These are phyloP conservation scores for Nemania serpens DNA, from an alignment of 2,329 filamentous ascomycete genomes.

Conservation along the genomic window DNA sequence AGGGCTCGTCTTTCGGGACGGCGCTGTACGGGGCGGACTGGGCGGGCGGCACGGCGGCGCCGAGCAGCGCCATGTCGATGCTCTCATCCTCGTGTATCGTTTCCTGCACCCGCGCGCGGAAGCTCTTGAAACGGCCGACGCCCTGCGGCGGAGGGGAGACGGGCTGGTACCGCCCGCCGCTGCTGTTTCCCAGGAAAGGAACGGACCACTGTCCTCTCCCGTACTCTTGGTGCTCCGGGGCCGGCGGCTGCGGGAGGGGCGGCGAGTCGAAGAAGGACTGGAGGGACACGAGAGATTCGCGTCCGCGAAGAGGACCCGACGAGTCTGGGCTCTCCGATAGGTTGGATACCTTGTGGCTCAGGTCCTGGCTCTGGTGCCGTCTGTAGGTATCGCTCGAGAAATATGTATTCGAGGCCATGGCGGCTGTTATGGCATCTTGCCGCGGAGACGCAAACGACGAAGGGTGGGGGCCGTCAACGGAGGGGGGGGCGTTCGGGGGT, in stretches of 20 bases:
- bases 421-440: conserved; percentile 28
- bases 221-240: conserved; percentile 28
- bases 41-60: conserved; percentile 39
- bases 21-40: conserved; percentile 41
- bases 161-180: conserved; percentile 34
- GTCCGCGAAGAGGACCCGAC: conserved; percentile 31
- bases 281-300: conserved; percentile 41
- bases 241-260: conserved; percentile 16
- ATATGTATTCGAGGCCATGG: conserved; percentile 37
- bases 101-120: conserved; percentile 33
- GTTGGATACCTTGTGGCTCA: conserved; percentile 40
- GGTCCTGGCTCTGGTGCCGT: conserved; percentile 25
- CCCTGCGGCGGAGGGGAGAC: conserved; percentile 27
- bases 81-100: conserved; percentile 41
- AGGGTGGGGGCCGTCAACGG: background rate
- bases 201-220: conserved; percentile 31
- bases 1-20: conserved; percentile 31
- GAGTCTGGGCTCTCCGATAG: conserved; percentile 37
- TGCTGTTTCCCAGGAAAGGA: conserved; percentile 29
- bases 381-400: conserved; percentile 28
- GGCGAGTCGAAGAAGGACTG: conserved; percentile 36
- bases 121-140: conserved; percentile 34
- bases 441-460: background rate
- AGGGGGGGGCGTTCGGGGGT: background rate
- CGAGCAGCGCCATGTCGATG: conserved; percentile 41